A percentile compares a stretch with the other conserved stretches of the same genome.
These are phyloP conservation scores for Suillus hirtellus DNA, from an alignment of 768 basidiomycete genomes.

Conservation along the genomic window DNA sequence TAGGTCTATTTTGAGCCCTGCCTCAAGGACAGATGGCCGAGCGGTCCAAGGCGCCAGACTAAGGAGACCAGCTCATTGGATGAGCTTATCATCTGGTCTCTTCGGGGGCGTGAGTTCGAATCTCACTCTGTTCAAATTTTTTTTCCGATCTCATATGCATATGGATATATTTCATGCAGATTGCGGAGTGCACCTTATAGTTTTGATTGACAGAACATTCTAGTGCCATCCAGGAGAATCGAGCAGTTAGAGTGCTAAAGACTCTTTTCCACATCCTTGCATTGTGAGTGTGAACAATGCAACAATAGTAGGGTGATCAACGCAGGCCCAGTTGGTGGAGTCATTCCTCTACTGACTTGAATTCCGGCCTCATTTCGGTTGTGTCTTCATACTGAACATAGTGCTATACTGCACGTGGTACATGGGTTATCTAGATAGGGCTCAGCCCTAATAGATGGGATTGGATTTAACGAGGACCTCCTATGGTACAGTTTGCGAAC, in stretches of 20 bases:
- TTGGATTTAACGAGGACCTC: neutral
- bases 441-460: neutral
- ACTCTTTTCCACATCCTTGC: neutral
- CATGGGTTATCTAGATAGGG: neutral
- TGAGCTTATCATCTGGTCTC: constrained; percentile 10
- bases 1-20: neutral
- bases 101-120: constrained; percentile 20
- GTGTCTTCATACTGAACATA: neutral
- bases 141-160: neutral
- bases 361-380: neutral
- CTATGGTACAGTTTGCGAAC: neutral
- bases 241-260: neutral
- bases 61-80: constrained; percentile 41
- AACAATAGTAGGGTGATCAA: too few species aligned
- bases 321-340: too few species aligned
- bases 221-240: neutral
- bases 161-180: neutral
- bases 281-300: too few species aligned
- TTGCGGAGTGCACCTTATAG: neutral
- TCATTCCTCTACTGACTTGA: neutral
- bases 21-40: constrained; percentile 69
- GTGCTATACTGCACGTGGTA: neutral
- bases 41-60: constrained; percentile 89
- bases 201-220: neutral
- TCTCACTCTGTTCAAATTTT: constrained; percentile 17